Evolutionary conservation across 2,329 filamentous ascomycete genomes (phyloP).

Genomic region (Paraconiothyrium sp.): DNA sequence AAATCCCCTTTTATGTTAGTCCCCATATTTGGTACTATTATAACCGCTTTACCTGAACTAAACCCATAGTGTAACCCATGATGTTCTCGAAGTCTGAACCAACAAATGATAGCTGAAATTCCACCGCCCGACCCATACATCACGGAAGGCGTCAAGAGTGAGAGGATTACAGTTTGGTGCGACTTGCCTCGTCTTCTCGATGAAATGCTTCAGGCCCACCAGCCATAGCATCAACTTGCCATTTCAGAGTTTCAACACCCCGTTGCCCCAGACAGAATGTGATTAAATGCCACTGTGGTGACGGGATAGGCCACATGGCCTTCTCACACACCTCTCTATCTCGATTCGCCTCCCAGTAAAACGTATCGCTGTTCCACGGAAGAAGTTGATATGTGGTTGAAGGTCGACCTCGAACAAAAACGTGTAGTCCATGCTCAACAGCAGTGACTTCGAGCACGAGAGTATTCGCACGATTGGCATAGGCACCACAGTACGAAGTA

Average conservation of each 20-base stretch:
- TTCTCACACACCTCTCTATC: constrained; percentile 17
- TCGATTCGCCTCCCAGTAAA: constrained; percentile 22
- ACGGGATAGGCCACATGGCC: constrained; percentile 13
- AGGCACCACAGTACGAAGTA: constrained; percentile 17
- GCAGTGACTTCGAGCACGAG: not conserved
- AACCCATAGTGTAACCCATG: too few species aligned
- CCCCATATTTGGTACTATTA: too few species aligned
- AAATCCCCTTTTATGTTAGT: too few species aligned
- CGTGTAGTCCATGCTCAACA: not conserved
- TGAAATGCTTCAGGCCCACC: constrained; percentile 7
- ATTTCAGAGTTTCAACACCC: constrained; percentile 2
- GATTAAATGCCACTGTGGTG: not conserved
- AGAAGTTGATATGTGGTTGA: constrained; percentile 14
- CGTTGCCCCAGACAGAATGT: not conserved
- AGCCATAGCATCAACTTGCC: constrained; percentile 13
- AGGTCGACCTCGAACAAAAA: constrained; percentile 3
- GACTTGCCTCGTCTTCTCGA: constrained; percentile 5
- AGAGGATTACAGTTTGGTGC: not conserved
- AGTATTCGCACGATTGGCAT: not conserved
- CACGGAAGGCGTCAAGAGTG: too few species aligned
- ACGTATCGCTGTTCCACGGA: constrained; percentile 22
- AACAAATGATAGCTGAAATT: too few species aligned
- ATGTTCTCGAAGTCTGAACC: too few species aligned
- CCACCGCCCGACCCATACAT: too few species aligned
- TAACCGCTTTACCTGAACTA: too few species aligned